phyloP scores from a whole-genome alignment of 169 alveolate species.

The Eimeria sp. region DNA sequence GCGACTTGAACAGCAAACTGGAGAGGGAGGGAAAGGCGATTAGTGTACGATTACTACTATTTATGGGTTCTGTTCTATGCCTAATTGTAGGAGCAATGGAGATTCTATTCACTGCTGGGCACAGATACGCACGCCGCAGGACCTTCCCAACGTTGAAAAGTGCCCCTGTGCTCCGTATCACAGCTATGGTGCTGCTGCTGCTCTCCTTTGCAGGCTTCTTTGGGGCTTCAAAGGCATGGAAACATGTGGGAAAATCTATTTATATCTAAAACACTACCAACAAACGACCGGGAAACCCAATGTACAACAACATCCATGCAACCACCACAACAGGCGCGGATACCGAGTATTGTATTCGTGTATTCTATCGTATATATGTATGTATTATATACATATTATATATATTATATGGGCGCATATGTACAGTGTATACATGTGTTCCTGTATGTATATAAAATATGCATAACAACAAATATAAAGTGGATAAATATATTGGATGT shows the following conservation, averaged over 20 bases:
- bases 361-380: too few species aligned
- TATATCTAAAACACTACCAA: not conserved
- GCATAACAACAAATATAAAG: too few species aligned
- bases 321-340: not conserved
- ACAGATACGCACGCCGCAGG: not conserved
- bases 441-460: too few species aligned
- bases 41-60: not conserved
- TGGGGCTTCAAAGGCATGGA: not conserved
- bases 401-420: not conserved
- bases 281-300: not conserved
- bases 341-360: not conserved
- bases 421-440: not conserved
- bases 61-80: not conserved
- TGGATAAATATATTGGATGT: not conserved
- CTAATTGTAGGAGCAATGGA: not conserved
- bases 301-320: not conserved
- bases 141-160: not conserved
- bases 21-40: not conserved
- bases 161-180: not conserved
- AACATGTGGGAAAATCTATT: not conserved
- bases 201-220: not conserved
- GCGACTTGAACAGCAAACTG: not conserved
- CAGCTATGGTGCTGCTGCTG: not conserved
- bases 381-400: too few species aligned
- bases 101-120: not conserved